phyloP scores from a whole-genome alignment of 106 monocot species.

The Apostasia shenzhenica region DNA sequence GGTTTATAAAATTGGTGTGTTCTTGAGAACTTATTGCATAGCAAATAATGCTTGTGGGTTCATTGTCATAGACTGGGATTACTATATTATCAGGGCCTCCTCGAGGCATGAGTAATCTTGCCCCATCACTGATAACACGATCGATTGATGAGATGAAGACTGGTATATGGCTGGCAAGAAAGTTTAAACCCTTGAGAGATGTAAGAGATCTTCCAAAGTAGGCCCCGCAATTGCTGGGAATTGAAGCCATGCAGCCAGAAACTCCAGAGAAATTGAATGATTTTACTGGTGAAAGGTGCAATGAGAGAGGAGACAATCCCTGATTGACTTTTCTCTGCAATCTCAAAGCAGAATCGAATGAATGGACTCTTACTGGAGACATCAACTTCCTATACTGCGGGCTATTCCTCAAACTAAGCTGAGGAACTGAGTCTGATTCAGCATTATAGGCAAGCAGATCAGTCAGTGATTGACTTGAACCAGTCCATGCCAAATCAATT shows the following conservation, averaged over 20 bases:
- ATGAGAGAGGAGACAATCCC: constrained; percentile 22
- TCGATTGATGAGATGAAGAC: constrained; percentile 35
- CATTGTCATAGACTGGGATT: constrained; percentile 78
- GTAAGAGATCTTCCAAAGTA: constrained; percentile 33
- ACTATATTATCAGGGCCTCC: constrained; percentile 20
- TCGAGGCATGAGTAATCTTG: constrained; percentile 55
- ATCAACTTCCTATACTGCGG: constrained; percentile 28
- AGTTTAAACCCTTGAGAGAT: constrained; percentile 34
- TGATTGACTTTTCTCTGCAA: constrained; percentile 19
- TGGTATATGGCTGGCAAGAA: constrained; percentile 26
- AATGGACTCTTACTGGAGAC: constrained; percentile 55
- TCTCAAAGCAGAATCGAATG: constrained; percentile 63
- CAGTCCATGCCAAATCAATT: constrained; percentile 91
- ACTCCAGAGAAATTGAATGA: constrained; percentile 35
- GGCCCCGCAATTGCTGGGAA: constrained; percentile 28
- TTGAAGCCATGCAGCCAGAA: constrained; percentile 6
- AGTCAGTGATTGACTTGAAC: constrained; percentile 16
- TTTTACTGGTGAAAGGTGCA: constrained; percentile 33
- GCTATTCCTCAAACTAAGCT: constrained; percentile 18
- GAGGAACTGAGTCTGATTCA: constrained; percentile 14
- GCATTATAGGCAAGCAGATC: constrained; percentile 1
- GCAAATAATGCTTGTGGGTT: constrained; percentile 65
- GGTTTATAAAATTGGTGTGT: constrained; percentile 41
- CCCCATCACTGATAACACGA: constrained; percentile 41
- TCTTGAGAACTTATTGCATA: constrained; percentile 65